These are phyloP conservation scores for Leucocoprinus sp. DNA, from an alignment of 768 basidiomycete genomes.

Conservation along the genomic window DNA sequence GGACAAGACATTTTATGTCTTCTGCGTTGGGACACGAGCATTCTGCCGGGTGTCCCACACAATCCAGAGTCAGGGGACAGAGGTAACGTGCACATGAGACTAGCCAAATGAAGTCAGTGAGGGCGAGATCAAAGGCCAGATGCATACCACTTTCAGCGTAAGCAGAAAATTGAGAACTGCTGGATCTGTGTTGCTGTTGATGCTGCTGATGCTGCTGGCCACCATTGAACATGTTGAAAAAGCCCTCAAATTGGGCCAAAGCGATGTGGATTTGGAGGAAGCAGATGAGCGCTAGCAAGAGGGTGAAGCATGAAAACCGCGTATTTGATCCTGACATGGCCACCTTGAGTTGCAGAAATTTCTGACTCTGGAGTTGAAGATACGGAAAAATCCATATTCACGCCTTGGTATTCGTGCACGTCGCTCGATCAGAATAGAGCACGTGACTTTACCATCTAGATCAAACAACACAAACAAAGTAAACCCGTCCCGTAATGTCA, in stretches of 20 bases:
- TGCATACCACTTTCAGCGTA: slow-evolving; percentile 57
- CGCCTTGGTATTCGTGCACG: slow-evolving; percentile 2
- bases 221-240: slow-evolving; percentile 65
- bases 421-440: slow-evolving; percentile 5
- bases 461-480: too few species aligned
- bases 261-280: slow-evolving; percentile 30
- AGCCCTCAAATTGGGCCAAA: slow-evolving; percentile 70
- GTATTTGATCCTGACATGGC: neutral
- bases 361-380: too few species aligned
- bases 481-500: slow-evolving; percentile 38
- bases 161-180: slow-evolving; percentile 54
- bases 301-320: neutral
- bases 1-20: slow-evolving; percentile 70
- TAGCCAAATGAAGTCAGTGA: slow-evolving; percentile 18
- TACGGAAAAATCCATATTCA: neutral
- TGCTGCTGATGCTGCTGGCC: slow-evolving; percentile 52
- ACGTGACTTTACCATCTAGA: too few species aligned
- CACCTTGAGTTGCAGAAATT: neutral
- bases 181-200: slow-evolving; percentile 46
- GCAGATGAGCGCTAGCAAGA: slow-evolving; percentile 17
- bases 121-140: neutral
- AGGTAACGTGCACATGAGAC: slow-evolving; percentile 69
- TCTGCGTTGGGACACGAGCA: slow-evolving; percentile 75
- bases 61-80: slow-evolving; percentile 68
- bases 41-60: slow-evolving; percentile 51